Evolutionary conservation across 345 rosid genomes (phyloP).

Genomic region (Salix exigua): DNA sequence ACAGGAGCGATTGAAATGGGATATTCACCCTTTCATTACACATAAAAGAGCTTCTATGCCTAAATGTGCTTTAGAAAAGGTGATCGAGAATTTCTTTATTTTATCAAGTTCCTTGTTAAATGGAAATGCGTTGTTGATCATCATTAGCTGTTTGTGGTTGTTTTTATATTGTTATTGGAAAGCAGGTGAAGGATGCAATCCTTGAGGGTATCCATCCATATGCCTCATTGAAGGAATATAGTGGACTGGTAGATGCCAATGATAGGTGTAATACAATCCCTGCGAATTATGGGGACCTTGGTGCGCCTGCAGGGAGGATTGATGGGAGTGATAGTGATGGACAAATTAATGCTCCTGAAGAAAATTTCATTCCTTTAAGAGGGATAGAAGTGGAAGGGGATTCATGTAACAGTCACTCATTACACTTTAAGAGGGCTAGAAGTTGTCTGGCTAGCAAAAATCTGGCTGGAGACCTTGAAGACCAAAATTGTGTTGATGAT

Average conservation of each 20-base stretch:
- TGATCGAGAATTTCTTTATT: conserved; percentile 9
- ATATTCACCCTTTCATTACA: conserved; percentile 40
- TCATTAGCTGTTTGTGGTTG: conserved; percentile 1
- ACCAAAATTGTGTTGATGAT: conserved; percentile 2
- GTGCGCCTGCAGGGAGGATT: conserved; percentile 8
- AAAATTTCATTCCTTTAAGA: conserved; percentile 14
- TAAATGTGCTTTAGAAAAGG: conserved; percentile 46
- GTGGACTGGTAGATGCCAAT: conserved; percentile 31
- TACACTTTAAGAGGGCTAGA: conserved; percentile 32
- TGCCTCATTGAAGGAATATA: conserved; percentile 30
- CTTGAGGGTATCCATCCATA: conserved; percentile 22
- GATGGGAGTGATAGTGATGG: conserved; percentile 2
- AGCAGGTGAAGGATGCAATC: conserved; percentile 50
- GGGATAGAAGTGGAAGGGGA: conserved; percentile 5
- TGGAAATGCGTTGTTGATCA: background rate
- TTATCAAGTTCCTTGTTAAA: background rate
- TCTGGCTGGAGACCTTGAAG: conserved; percentile 3
- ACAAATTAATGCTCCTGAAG: conserved; percentile 14
- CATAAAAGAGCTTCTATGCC: conserved; percentile 52
- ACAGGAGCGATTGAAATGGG: conserved; percentile 43
- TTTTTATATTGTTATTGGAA: conserved; percentile 7
- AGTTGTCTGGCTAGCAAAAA: conserved; percentile 22
- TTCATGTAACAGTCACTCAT: background rate
- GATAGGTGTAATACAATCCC: background rate
- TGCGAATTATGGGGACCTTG: background rate